Evolutionary conservation across 2,329 filamentous ascomycete genomes (phyloP), one percentile per base, ranked within the genome.

Genomic region (Penicillium oxalicum): DNA sequence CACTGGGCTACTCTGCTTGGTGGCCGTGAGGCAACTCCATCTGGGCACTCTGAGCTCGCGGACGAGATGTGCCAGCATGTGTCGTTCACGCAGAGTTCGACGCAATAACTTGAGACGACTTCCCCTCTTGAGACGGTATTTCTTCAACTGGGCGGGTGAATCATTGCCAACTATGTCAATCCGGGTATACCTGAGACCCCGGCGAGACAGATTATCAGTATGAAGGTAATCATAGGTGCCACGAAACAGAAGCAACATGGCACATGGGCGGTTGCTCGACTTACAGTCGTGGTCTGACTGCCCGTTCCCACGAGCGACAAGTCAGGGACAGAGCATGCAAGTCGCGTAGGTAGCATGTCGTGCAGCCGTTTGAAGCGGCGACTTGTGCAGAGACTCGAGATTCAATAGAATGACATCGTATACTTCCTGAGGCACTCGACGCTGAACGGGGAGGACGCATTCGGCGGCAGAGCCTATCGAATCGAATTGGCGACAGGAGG

Each of bases 241-340:
- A 9, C 18, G 24, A 32, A 4, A 32, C 29, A 32, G 4, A 32
- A 32, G 29, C 11, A 32, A 32, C 29, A 11, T 32, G 29, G 29
- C 5, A 11, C 29, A 32, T 32, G 29, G 29, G 29, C 8, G 11
- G 11, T 32, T n/a, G 60, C 42, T 38, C n/a, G 12, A 62, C 71
- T 69, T 70, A 82, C 74, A 82, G 63, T 56, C 69, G 69, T 44
- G 67, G 66, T 55, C 73, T 72, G 9, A 77, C 77, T 11, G 72
- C 72, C 52, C 71, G 74, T 55, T 79, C 74, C 79, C 79, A 83
- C n/a, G 71, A 65, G 45, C 76, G 77, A 54, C 75, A 79, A 13
- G 77, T 78, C 52, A 81, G 61, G 41, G 76, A 73, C 28, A 82
- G 65, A 41, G 73, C 72, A 53, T 73, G 70, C 18, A 83, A 61